Conservation (phyloP, 2,329 filamentous ascomycete species). For the Calonectria fujianensis region DNA sequence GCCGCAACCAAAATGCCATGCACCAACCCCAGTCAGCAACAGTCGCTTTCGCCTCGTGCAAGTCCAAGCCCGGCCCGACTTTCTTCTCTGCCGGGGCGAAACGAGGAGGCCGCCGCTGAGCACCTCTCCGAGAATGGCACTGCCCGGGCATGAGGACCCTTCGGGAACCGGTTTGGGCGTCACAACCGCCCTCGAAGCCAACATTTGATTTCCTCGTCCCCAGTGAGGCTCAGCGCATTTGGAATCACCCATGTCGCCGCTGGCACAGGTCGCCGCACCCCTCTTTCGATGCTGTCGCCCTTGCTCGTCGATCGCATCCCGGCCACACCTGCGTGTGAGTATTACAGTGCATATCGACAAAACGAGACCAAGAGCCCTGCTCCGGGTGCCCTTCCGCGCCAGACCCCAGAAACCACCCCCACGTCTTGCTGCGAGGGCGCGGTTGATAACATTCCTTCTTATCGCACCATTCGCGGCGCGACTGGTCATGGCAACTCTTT, state of each 20-base stretch:
- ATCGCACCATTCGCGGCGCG: constrained; percentile 15
- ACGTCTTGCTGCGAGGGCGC: constrained; percentile 9
- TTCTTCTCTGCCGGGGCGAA: constrained; percentile 9
- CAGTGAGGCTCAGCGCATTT: constrained; percentile 27
- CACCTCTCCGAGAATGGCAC: constrained; percentile 18
- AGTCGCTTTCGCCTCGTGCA: constrained; percentile 3
- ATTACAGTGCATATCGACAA: constrained; percentile 28
- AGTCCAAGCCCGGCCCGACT: constrained; percentile 5
- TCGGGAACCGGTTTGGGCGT: constrained; percentile 6
- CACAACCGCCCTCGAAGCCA: background rate
- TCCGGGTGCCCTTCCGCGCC: constrained; percentile 39
- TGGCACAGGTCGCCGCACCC: constrained; percentile 2
- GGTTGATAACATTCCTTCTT: constrained; percentile 26
- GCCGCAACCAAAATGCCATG: background rate
- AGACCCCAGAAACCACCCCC: constrained; percentile 37
- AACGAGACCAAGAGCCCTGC: constrained; percentile 34
- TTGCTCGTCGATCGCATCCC: constrained; percentile 38
- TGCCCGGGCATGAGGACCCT: constrained; percentile 7
- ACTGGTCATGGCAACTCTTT: constrained; percentile 7
- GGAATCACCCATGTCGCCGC: constrained; percentile 26
- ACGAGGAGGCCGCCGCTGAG: background rate
- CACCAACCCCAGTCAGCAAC: background rate
- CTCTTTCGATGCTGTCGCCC: constrained; percentile 26
- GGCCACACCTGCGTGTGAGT: constrained; percentile 29
- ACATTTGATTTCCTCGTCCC: constrained; percentile 10